Base-by-base conservation (phyloP, 179 eudicot genomes). In the Patellifolia procumbens region DNA sequence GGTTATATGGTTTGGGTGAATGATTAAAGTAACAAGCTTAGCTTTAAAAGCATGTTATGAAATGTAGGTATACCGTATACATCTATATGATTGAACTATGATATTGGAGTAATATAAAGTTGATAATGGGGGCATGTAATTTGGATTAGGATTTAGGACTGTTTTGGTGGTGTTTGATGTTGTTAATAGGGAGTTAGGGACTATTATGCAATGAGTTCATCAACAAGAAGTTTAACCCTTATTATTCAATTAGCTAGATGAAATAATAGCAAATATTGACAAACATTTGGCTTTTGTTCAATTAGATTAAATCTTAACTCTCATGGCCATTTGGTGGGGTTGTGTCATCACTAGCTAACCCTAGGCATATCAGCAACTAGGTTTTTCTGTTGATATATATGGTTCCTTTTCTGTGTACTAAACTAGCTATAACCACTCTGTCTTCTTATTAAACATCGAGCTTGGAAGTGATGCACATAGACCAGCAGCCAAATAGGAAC, bases 131-230 rank as follows among this genome's bases (percentile, higher is more conserved):
- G 39, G 65, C 10, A 2, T 43, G 20, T 5, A 29, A 13, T 37
- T 24, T 42, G 49, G 49, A 37, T n/a, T n/a, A n/a, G n/a, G n/a
- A n/a, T n/a, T n/a, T 65, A 65, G 13, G 45, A 35, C 1, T 63
- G 2, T 1, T 65, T 35, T 37, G 15, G 34, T 35, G 24, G 62
- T 58, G n/a, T n/a, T n/a, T n/a, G n/a, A n/a, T 58, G 62, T 58
- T 11, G 45, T 39, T 16, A 64, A 37, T 32, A 24, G 68, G 0
- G 39, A 39, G 8, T n/a, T n/a, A n/a, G n/a, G n/a, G n/a, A n/a
- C n/a, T n/a, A n/a, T n/a, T n/a, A 24, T 68, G 72, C 55, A 46
- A 26, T 68, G 69, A 65, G 15, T 37, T 45, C 32, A 45, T 68
- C 55, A 64, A 2, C 16, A 51, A 16, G 4, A 51, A 11, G 4